Evolutionary conservation across 2,329 filamentous ascomycete genomes (phyloP).

Genomic region (Allantophomopsis lycopodina): DNA sequence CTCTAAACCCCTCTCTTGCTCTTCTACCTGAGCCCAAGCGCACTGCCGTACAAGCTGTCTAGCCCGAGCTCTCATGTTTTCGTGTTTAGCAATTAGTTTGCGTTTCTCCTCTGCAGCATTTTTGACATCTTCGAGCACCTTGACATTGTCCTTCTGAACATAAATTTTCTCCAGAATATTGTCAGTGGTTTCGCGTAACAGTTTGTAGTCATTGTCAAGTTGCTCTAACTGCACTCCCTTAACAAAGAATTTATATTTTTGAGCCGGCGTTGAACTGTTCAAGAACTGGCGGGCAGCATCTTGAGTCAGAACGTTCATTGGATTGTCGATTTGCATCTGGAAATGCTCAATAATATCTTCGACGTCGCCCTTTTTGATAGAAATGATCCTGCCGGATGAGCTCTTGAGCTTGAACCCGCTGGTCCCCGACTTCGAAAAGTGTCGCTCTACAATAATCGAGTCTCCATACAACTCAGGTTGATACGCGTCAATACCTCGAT

Average conservation of each 20-base stretch:
- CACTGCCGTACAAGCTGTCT: constrained; percentile 49
- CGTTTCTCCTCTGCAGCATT: constrained; percentile 52
- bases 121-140: constrained; percentile 38
- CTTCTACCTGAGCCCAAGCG: constrained; percentile 78
- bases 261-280: constrained; percentile 63
- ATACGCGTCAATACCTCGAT: constrained; percentile 74
- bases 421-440: constrained; percentile 62
- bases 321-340: constrained; percentile 89
- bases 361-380: constrained; percentile 72
- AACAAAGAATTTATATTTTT: constrained; percentile 95
- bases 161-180: constrained; percentile 51
- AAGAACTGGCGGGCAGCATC: constrained; percentile 91
- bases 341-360: constrained; percentile 92
- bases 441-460: constrained; percentile 79
- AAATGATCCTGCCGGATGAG: constrained; percentile 54
- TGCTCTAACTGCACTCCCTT: constrained; percentile 89
- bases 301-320: constrained; percentile 88
- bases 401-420: constrained; percentile 84
- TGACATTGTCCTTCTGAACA: constrained; percentile 48
- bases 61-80: constrained; percentile 47
- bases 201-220: constrained; percentile 78
- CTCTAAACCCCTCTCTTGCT: constrained; percentile 47
- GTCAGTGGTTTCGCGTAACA: constrained; percentile 70
- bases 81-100: constrained; percentile 50
- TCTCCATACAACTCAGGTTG: constrained; percentile 71